phyloP scores from a whole-genome alignment of 2,329 filamentous ascomycete genomes.

The Fusarium sp. region DNA sequence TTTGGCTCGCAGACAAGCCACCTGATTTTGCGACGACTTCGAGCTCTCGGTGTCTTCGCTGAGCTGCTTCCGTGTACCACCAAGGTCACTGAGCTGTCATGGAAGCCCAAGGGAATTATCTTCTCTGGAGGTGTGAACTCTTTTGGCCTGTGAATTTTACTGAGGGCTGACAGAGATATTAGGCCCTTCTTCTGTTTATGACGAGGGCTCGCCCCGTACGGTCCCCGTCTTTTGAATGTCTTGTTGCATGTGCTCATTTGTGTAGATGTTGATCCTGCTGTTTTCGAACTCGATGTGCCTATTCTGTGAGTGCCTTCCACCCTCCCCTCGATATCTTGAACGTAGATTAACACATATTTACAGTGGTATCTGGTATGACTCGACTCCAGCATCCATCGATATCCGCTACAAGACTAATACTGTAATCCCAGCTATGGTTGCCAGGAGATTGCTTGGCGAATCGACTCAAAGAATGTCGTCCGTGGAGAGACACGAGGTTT shows the following conservation, averaged over 20 bases:
- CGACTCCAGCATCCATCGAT: slow-evolving; percentile 1
- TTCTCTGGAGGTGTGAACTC: slow-evolving; percentile 54
- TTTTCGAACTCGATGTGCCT: slow-evolving; percentile 67
- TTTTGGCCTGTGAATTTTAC: background rate
- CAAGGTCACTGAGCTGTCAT: slow-evolving; percentile 33
- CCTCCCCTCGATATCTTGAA: background rate
- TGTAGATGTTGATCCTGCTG: slow-evolving; percentile 59
- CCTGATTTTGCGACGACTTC: slow-evolving; percentile 56
- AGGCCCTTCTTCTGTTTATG: slow-evolving; percentile 80
- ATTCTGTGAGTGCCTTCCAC: slow-evolving; percentile 38
- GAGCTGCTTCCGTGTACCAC: slow-evolving; percentile 57
- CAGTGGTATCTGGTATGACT: slow-evolving; percentile 48
- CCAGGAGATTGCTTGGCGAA: slow-evolving; percentile 70
- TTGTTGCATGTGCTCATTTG: slow-evolving; percentile 15
- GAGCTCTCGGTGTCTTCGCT: slow-evolving; percentile 83
- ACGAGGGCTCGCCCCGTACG: slow-evolving; percentile 72
- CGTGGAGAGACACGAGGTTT: slow-evolving; percentile 30
- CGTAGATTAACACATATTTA: slow-evolving; percentile 30
- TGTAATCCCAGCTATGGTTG: slow-evolving; percentile 69
- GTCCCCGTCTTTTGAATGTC: slow-evolving; percentile 2
- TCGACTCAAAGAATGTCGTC: slow-evolving; percentile 37
- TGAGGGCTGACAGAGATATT: slow-evolving; percentile 17
- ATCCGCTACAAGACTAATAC: slow-evolving; percentile 18
- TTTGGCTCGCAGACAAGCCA: slow-evolving; percentile 24
- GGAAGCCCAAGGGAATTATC: slow-evolving; percentile 81